Evolutionary conservation across 2,329 filamentous ascomycete species (phyloP).

Genomic region (Paracoccidioides brasiliensis): DNA sequence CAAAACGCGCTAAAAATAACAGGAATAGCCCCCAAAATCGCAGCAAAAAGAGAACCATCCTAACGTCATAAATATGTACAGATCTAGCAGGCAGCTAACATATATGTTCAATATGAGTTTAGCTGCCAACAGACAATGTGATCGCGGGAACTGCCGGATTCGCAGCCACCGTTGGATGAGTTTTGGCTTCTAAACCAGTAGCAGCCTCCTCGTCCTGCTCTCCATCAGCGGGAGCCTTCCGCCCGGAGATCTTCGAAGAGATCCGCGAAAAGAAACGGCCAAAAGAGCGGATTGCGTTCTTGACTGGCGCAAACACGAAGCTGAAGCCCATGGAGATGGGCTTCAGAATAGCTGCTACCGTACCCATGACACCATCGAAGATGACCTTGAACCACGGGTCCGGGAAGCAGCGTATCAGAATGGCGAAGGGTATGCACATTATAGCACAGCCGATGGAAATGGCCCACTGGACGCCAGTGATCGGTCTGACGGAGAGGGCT

Average conservation of each 20-base stretch:
- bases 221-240: slow-evolving; percentile 10
- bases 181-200: neutral
- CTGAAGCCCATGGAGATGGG: slow-evolving; percentile 23
- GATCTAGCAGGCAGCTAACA: too few relatives aligned
- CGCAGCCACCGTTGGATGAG: neutral
- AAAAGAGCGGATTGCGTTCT: slow-evolving; percentile 14
- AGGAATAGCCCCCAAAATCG: neutral
- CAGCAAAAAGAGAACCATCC: neutral
- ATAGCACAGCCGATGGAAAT: slow-evolving; percentile 73
- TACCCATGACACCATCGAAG: slow-evolving; percentile 38
- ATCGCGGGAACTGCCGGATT: neutral
- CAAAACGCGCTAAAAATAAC: neutral
- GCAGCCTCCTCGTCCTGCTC: slow-evolving; percentile 12
- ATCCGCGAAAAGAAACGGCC: slow-evolving; percentile 16
- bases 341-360: slow-evolving; percentile 40
- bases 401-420: slow-evolving; percentile 69
- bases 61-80: too few relatives aligned
- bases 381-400: slow-evolving; percentile 44
- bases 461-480: slow-evolving; percentile 70
- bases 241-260: slow-evolving; percentile 6
- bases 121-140: neutral
- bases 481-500: slow-evolving; percentile 60
- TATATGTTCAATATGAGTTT: neutral
- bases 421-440: slow-evolving; percentile 72
- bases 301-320: slow-evolving; percentile 20